phyloP scores from a whole-genome alignment of 306 rosid genomes.

The Malus sylvestris region DNA sequence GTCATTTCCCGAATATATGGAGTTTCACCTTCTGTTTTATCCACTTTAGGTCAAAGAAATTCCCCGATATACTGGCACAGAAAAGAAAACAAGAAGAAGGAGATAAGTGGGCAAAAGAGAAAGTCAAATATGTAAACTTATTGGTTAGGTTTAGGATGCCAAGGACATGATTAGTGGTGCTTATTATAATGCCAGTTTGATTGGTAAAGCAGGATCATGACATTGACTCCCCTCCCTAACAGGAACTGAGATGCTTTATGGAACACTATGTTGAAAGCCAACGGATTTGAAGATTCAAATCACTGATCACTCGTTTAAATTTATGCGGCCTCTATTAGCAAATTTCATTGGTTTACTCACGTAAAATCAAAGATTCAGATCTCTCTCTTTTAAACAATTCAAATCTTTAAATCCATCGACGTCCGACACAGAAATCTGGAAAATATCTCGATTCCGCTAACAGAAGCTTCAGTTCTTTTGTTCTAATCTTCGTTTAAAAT shows the following conservation, averaged over 20 bases:
- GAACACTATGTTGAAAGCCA: too few species aligned
- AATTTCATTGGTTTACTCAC: too few species aligned
- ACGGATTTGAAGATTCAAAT: too few species aligned
- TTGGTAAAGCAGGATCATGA: neutral
- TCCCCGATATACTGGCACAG: neutral
- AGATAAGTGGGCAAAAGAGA: neutral
- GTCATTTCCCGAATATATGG: neutral
- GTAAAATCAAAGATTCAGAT: too few species aligned
- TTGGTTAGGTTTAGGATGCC: constrained; percentile 3
- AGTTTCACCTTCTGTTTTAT: neutral
- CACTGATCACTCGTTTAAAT: too few species aligned
- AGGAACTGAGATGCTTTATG: too few species aligned
- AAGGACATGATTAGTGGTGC: neutral
- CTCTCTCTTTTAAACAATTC: too few species aligned
- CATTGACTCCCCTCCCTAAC: too few species aligned
- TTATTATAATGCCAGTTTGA: neutral
- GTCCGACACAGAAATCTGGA: too few species aligned
- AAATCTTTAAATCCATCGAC: too few species aligned
- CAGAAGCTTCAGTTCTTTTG: neutral
- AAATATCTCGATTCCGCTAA: neutral
- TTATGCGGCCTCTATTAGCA: too few species aligned
- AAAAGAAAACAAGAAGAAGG: neutral
- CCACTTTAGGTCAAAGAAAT: neutral
- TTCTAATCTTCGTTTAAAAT: neutral
- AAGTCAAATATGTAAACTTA: neutral